These are phyloP conservation scores for Oidiodendron maius DNA, from an alignment of 495 filamentous ascomycete species.

Conservation along the genomic window DNA sequence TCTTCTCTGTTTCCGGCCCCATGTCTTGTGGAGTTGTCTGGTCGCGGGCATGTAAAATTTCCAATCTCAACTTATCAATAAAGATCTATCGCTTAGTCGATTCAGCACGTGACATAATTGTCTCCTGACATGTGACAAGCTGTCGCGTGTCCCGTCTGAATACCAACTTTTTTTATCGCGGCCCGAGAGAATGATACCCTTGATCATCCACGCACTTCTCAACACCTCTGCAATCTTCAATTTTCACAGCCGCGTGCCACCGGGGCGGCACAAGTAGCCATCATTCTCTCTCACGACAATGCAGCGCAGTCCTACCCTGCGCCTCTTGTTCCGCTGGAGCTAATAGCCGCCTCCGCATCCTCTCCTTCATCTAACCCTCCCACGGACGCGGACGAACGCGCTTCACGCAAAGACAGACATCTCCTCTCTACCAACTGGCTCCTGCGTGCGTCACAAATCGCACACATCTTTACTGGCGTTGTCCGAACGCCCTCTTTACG, in stretches of 20 bases:
- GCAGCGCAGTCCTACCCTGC: conserved; percentile 23
- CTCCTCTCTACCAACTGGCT: conserved; percentile 36
- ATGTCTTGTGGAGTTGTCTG: conserved; percentile 5
- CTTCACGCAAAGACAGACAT: conserved; percentile 44
- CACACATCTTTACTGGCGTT: conserved; percentile 45
- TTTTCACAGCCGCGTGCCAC: conserved; percentile 14
- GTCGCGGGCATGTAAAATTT: conserved; percentile 1
- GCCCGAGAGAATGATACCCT: too few species aligned
- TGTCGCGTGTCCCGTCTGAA: too few species aligned
- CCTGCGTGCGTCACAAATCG: conserved; percentile 34
- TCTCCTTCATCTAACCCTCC: conserved; percentile 10
- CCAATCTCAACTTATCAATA: background rate
- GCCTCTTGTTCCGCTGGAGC: conserved; percentile 18
- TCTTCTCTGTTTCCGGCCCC: conserved; percentile 24
- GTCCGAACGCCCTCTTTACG: conserved; percentile 39
- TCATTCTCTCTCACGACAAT: conserved; percentile 21
- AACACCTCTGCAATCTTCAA: background rate
- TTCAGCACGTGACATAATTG: too few species aligned
- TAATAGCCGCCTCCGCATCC: conserved; percentile 9
- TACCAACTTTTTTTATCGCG: too few species aligned
- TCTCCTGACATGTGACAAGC: too few species aligned
- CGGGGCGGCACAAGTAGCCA: conserved; percentile 18
- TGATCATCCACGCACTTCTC: too few species aligned
- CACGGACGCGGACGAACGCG: too few species aligned
- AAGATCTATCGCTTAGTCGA: background rate